Evolutionary conservation across 306 rosid genomes (phyloP).

Genomic region (Rosa rugosa): DNA sequence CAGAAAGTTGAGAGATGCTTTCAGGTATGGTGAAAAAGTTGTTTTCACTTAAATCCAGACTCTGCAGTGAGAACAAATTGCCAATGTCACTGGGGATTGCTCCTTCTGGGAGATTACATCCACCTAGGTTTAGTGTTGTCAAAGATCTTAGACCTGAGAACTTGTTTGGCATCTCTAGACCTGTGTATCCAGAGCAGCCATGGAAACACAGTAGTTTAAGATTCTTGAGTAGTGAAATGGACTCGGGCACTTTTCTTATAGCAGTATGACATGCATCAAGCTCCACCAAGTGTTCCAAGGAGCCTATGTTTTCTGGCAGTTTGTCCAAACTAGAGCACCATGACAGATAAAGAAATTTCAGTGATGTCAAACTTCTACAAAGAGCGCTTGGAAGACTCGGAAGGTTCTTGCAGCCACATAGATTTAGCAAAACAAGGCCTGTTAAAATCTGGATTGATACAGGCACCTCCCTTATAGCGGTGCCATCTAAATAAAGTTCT

Average conservation of each 20-base stretch:
- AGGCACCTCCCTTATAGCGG: neutral
- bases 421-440: neutral
- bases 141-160: neutral
- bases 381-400: neutral
- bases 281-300: constrained; percentile 8
- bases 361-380: constrained; percentile 9
- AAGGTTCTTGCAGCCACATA: neutral
- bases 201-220: constrained; percentile 3
- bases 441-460: neutral
- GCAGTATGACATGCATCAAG: constrained; percentile 20
- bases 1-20: constrained; percentile 15
- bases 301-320: constrained; percentile 20
- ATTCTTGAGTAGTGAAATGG: neutral
- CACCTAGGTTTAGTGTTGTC: constrained; percentile 10
- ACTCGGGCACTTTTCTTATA: neutral
- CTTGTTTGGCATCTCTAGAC: neutral
- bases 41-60: constrained; percentile 22
- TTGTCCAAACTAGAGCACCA: neutral
- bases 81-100: constrained; percentile 23
- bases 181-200: neutral
- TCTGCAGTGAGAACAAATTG: constrained; percentile 9
- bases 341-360: neutral
- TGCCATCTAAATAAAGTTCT: constrained; percentile 18
- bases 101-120: constrained; percentile 14
- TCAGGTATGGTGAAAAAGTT: constrained; percentile 11